Percentiles rank a stretch among this genome's conserved stretches.
These are phyloP conservation scores for Picea mariana DNA, from an alignment of 83 land plant species.

Conservation along the genomic window DNA sequence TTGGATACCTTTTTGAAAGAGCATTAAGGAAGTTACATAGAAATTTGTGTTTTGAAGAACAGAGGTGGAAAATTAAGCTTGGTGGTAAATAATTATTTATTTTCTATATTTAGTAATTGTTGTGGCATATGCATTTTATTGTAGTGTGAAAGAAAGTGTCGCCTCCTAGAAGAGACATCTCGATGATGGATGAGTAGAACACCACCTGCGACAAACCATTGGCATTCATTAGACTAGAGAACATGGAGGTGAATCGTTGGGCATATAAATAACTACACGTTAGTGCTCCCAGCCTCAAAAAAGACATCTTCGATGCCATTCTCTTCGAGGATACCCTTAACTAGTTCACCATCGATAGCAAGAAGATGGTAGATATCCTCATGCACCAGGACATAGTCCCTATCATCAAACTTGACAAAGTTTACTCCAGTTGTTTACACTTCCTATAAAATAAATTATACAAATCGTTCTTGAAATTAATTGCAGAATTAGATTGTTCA, in stretches of 20 bases:
- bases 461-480: not conserved
- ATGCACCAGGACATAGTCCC: slow-evolving; percentile 54
- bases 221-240: slow-evolving; percentile 64
- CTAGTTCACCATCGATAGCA: slow-evolving; percentile 55
- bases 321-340: slow-evolving; percentile 65
- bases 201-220: slow-evolving; percentile 66
- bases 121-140: not conserved
- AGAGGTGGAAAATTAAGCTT: too few relatives aligned
- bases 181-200: slow-evolving; percentile 72
- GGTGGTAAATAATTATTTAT: too few relatives aligned
- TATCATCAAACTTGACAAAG: slow-evolving; percentile 69
- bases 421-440: not conserved
- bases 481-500: not conserved
- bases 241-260: slow-evolving; percentile 59
- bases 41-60: too few relatives aligned
- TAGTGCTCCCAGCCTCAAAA: slow-evolving; percentile 43
- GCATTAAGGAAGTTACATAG: too few relatives aligned
- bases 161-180: slow-evolving; percentile 57
- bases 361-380: slow-evolving; percentile 62
- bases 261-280: slow-evolving; percentile 52
- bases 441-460: not conserved
- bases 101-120: not conserved
- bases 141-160: slow-evolving; percentile 57
- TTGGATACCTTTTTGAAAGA: too few relatives aligned
- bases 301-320: slow-evolving; percentile 58